phyloP scores from a whole-genome alignment of 306 rosid species.

The Prunus armeniaca region DNA sequence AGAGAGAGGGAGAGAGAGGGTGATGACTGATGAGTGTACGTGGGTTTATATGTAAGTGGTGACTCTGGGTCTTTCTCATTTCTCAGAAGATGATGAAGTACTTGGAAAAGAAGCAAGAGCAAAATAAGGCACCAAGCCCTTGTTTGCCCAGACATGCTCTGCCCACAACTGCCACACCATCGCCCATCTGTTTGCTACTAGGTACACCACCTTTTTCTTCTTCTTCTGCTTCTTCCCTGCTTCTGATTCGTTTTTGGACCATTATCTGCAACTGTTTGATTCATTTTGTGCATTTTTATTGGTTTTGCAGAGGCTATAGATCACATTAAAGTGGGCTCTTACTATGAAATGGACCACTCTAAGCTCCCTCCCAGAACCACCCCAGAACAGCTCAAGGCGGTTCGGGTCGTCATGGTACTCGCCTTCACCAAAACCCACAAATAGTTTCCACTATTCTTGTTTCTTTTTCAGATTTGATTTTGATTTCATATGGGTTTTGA shows the following conservation, averaged over 20 bases:
- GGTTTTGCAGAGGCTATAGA: slow-evolving; percentile 38
- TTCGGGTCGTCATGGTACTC: slow-evolving; percentile 69
- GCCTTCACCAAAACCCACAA: not conserved
- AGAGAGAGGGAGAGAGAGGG: too few relatives aligned
- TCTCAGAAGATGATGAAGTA: slow-evolving; percentile 38
- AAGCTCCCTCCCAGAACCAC: slow-evolving; percentile 40
- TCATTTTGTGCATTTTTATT: not conserved
- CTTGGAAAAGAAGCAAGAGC: slow-evolving; percentile 31
- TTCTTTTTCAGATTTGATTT: not conserved
- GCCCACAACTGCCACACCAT: slow-evolving; percentile 28
- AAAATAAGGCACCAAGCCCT: slow-evolving; percentile 27
- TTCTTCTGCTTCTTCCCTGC: not conserved
- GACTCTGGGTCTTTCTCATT: not conserved
- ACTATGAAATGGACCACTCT: slow-evolving; percentile 64
- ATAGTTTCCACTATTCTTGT: not conserved
- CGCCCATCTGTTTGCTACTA: slow-evolving; percentile 17
- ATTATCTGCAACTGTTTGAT: not conserved
- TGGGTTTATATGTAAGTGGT: too few relatives aligned
- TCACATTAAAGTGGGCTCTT: slow-evolving; percentile 55
- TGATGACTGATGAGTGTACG: too few relatives aligned
- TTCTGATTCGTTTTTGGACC: not conserved
- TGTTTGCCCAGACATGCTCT: slow-evolving; percentile 47
- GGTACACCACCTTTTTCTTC: slow-evolving; percentile 21
- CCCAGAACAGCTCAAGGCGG: slow-evolving; percentile 54
- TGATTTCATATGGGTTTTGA: slow-evolving; percentile 3